A percentile compares a stretch with the other conserved stretches of the same genome.
Conservation (phyloP, 306 rosid species). For the Gleditsia sinensis region DNA sequence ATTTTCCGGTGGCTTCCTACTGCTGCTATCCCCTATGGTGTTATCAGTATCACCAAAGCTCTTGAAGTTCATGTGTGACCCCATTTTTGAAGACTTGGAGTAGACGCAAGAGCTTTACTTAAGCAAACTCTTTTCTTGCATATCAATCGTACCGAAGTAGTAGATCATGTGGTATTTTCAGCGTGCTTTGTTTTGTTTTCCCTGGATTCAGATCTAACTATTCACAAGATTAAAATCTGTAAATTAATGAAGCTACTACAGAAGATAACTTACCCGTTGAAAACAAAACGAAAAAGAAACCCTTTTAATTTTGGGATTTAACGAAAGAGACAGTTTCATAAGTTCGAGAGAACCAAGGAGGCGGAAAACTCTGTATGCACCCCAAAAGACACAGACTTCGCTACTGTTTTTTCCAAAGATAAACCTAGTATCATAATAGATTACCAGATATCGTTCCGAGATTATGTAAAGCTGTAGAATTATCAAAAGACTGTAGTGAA, state of each 20-base stretch:
- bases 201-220: constrained; percentile 34
- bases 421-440: background rate
- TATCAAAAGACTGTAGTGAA: constrained; percentile 9
- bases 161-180: constrained; percentile 42
- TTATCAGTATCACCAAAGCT: constrained; percentile 58
- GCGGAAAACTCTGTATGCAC: background rate
- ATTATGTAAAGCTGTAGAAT: background rate
- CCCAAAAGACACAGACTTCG: background rate
- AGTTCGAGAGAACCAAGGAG: no score
- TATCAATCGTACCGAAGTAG: constrained; percentile 39
- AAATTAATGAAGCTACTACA: background rate
- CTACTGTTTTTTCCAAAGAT: background rate
- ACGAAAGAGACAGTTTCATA: background rate
- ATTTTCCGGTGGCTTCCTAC: constrained; percentile 49
- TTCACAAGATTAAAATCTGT: background rate
- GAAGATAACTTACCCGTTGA: background rate
- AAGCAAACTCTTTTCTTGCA: constrained; percentile 43
- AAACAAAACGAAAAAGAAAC: background rate
- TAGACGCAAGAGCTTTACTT: constrained; percentile 35
- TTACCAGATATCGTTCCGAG: background rate
- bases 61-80: constrained; percentile 71
- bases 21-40: constrained; percentile 44
- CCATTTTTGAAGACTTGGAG: constrained; percentile 50
- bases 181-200: constrained; percentile 31
- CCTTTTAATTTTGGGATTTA: background rate